phyloP scores from a whole-genome alignment of 345 rosid species.

The Acer campestre region DNA sequence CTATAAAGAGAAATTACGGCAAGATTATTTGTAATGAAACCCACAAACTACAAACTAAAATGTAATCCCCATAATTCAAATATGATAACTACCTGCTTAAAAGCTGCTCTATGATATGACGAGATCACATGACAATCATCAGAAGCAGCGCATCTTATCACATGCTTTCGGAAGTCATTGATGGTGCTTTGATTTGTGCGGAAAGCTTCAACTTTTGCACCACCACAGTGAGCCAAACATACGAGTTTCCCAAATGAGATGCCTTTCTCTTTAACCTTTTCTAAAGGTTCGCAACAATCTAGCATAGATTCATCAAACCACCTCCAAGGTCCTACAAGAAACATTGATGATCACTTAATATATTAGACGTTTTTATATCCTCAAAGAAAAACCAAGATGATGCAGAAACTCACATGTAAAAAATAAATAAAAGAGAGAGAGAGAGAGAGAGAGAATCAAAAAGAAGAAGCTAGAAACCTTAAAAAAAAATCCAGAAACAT shows the following conservation, averaged over 20 bases:
- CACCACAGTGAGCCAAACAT: constrained; percentile 89
- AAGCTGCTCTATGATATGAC: constrained; percentile 68
- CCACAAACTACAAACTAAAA: not conserved
- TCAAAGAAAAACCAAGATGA: constrained; percentile 12
- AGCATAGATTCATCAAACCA: constrained; percentile 99
- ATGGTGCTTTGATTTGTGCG: constrained; percentile 76
- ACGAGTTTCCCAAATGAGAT: constrained; percentile 89
- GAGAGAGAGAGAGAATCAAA: too few species aligned
- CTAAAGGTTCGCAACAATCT: constrained; percentile 92
- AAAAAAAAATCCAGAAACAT: not conserved
- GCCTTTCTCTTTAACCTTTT: constrained; percentile 76
- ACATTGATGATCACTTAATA: constrained; percentile 12
- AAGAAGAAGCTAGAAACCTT: not conserved
- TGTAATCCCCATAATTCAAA: not conserved
- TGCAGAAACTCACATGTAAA: not conserved
- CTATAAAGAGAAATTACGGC: not conserved
- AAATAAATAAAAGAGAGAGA: not conserved
- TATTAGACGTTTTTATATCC: not conserved
- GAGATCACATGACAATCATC: constrained; percentile 81
- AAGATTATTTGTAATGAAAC: constrained; percentile 4
- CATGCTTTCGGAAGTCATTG: constrained; percentile 69
- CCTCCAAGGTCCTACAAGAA: constrained; percentile 86
- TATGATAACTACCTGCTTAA: constrained; percentile 62
- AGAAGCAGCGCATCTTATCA: constrained; percentile 63
- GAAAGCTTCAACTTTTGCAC: constrained; percentile 88